Percentiles rank a stretch among this genome's conserved stretches.
Evolutionary conservation across 1,284 basidiomycete genomes (phyloP).

Genomic region (Sanghuangporus sanghuang): DNA sequence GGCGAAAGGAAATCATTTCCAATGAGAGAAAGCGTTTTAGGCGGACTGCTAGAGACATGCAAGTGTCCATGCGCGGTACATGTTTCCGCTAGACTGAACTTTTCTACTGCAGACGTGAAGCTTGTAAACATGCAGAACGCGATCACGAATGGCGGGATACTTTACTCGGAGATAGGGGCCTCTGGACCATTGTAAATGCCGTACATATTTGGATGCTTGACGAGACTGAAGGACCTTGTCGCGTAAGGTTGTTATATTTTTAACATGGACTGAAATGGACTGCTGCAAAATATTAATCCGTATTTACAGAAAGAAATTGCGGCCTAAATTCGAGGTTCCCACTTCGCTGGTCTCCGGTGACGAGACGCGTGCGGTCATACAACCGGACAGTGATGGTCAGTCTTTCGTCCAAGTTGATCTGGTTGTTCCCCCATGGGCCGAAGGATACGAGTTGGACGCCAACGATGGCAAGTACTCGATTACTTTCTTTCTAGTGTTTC

Average conservation of each 20-base stretch:
- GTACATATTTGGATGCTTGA: slow-evolving; percentile 69
- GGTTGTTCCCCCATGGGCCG: slow-evolving; percentile 68
- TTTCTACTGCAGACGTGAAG: slow-evolving; percentile 51
- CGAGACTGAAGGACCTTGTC: slow-evolving; percentile 84
- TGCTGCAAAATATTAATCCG: background rate
- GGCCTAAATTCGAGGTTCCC: slow-evolving; percentile 49
- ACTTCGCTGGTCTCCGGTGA: slow-evolving; percentile 44
- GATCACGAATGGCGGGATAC: slow-evolving; percentile 54
- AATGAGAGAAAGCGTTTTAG: slow-evolving; percentile 67
- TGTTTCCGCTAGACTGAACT: background rate
- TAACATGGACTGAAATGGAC: background rate
- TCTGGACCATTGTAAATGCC: slow-evolving; percentile 63
- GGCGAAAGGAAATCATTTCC: slow-evolving; percentile 59
- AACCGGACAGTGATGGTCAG: slow-evolving; percentile 53
- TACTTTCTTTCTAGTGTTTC: slow-evolving; percentile 28
- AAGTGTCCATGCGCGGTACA: slow-evolving; percentile 23
- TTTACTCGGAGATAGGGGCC: slow-evolving; percentile 66
- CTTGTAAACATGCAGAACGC: slow-evolving; percentile 58
- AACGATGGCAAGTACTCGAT: slow-evolving; percentile 49
- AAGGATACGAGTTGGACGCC: slow-evolving; percentile 68
- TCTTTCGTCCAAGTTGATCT: slow-evolving; percentile 55
- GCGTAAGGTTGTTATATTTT: slow-evolving; percentile 55
- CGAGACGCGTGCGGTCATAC: slow-evolving; percentile 50
- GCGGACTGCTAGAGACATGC: slow-evolving; percentile 70
- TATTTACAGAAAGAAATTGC: slow-evolving; percentile 60